Percentiles rank a stretch among this genome's conserved stretches.
These are phyloP conservation scores for Craspedostauros australis DNA, from an alignment of 108 stramenopile genomes.

Conservation along the genomic window DNA sequence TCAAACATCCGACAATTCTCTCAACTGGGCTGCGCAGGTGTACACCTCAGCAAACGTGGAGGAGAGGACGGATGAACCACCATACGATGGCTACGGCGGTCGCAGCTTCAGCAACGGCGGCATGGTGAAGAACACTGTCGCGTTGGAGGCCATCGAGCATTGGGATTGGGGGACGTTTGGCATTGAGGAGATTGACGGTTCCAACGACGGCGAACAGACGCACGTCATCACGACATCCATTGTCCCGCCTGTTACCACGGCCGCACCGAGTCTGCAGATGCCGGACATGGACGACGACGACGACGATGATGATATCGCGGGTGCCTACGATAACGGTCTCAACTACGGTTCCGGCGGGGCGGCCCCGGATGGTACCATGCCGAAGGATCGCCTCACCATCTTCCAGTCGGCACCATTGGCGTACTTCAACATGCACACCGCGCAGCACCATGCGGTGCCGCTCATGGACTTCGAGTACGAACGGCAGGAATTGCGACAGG, in stretches of 20 bases:
- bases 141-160: slow-evolving; percentile 28
- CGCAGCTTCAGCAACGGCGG: neutral
- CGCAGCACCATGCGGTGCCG: slow-evolving; percentile 17
- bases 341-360: too few species aligned
- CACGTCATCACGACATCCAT: too few species aligned
- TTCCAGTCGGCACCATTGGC: slow-evolving; percentile 34
- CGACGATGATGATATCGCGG: neutral
- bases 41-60: neutral
- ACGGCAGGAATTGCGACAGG: neutral
- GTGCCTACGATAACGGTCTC: neutral
- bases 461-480: slow-evolving; percentile 22
- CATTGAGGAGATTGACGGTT: slow-evolving; percentile 25
- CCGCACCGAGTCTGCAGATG: too few species aligned
- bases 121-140: slow-evolving; percentile 1
- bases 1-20: slow-evolving; percentile 6
- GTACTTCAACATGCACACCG: slow-evolving; percentile 17
- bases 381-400: slow-evolving; percentile 11
- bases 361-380: too few species aligned
- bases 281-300: neutral
- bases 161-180: slow-evolving; percentile 39
- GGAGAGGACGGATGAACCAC: too few species aligned
- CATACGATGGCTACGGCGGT: neutral
- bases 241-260: too few species aligned
- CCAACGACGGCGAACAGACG: neutral
- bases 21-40: slow-evolving; percentile 12